Conservation (phyloP, 768 basidiomycete species). For the Tricholoma furcatifolium region DNA sequence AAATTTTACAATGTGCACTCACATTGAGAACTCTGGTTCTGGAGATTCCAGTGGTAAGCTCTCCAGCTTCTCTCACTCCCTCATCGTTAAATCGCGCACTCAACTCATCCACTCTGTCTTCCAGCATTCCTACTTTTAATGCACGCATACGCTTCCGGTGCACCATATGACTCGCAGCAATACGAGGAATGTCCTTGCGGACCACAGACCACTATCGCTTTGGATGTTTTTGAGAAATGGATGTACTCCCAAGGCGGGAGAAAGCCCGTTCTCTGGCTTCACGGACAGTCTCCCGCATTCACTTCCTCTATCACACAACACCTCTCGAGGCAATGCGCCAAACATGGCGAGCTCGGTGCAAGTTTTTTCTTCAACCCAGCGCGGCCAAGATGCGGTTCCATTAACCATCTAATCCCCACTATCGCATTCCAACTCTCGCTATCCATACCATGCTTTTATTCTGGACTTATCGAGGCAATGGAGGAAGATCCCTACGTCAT, state of each 20-base stretch:
- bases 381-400: background rate
- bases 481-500: background rate
- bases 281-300: background rate
- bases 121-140: no score
- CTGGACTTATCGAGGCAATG: background rate
- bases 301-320: background rate
- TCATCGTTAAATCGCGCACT: no score
- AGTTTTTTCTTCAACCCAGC: slow-evolving; percentile 6
- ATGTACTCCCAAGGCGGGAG: background rate
- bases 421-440: background rate
- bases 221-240: background rate
- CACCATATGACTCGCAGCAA: background rate
- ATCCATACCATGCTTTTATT: background rate
- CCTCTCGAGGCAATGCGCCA: background rate
- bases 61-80: no score
- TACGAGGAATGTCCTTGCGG: background rate
- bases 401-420: background rate
- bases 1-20: no score
- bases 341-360: background rate
- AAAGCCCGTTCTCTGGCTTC: background rate
- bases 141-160: background rate
- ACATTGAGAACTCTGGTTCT: no score
- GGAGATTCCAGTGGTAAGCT: no score
- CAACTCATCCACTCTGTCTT: no score
- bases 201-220: background rate